phyloP scores from a whole-genome alignment of 352 stramenopile genomes.

The Globisporangium orthogonon region DNA sequence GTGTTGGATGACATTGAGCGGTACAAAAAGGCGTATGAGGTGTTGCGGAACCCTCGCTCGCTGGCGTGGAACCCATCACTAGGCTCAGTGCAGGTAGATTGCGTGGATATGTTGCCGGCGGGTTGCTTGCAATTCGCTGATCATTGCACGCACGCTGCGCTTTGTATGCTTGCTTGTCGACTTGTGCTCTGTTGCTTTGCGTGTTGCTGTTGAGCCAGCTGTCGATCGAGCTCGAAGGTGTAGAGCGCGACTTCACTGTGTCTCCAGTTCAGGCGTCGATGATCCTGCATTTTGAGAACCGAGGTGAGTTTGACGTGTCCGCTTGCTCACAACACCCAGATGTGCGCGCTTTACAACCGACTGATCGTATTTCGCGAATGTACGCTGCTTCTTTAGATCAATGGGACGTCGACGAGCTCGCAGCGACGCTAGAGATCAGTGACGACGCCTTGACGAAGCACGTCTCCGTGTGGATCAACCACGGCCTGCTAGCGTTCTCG shows the following conservation, averaged over 20 bases:
- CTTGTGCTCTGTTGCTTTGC: no score
- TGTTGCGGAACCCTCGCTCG: slow-evolving; percentile 92
- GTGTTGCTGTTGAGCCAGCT: slow-evolving; percentile 17
- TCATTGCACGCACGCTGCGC: no score
- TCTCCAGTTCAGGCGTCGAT: slow-evolving; percentile 92
- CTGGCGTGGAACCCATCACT: slow-evolving; percentile 93
- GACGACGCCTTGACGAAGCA: slow-evolving; percentile 56
- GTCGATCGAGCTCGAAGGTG: slow-evolving; percentile 86
- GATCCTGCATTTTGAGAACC: slow-evolving; percentile 93
- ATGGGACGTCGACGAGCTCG: slow-evolving; percentile 60
- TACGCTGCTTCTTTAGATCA: slow-evolving; percentile 15
- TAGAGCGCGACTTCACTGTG: slow-evolving; percentile 83
- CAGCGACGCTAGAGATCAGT: slow-evolving; percentile 49
- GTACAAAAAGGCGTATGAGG: slow-evolving; percentile 89
- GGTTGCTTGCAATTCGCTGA: no score
- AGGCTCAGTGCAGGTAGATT: slow-evolving; percentile 81
- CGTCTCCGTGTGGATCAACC: slow-evolving; percentile 63
- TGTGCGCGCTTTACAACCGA: no score
- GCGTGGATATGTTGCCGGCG: neutral
- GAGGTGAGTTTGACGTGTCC: slow-evolving; percentile 29
- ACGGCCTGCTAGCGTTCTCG: slow-evolving; percentile 49
- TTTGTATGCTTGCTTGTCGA: no score
- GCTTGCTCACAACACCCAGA: no score
- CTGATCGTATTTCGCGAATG: neutral
- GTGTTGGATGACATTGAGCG: slow-evolving; percentile 74